Base-by-base conservation (phyloP, 768 basidiomycete genomes). In the Amanita molliuscula region DNA sequence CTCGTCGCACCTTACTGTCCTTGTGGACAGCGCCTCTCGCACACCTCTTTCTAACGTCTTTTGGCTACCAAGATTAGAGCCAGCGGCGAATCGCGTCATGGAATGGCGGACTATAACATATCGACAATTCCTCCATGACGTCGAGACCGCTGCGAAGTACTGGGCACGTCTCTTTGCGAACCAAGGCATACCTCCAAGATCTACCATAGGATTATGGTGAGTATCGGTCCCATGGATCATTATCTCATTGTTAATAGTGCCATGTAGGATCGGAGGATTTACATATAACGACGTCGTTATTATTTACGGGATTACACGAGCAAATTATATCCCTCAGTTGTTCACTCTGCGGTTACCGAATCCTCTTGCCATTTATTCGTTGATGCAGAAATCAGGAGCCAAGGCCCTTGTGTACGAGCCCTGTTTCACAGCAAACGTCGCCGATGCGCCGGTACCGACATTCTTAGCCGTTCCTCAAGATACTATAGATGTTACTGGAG, bases 271-370 rank as follows among this genome's bases (percentile, higher is more conserved):
- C 33, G 72, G 79, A 28, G 87, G 87, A 9, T 79, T 82, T 68
- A 76, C 78, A 20, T 88, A 88, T 59, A 62, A 68, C 40, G 85
- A 89, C 61, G 75, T 81, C 28, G 66, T 88, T n/a, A 80, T 84
- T 55, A 80, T 88, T 52, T 88, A 87, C 59, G 80, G 79, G 47
- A 67, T 89, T 52, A 80, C 83, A 8, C 72, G 85, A 59, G 87
- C 86, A 4, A 84, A 84, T 4, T 88, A 81, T 62, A 67, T 86
- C 53, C 87, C 87, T 0, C 86, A 88, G 54, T 63, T 88, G 10
- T 85, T 88, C 70, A 84, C 83, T 59, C 67, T 88, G 53, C 76
- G 82, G 15, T 74, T 88, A 23, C 83, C 87, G 15, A 86, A 80
- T 55, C 81, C 84, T 36, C 69, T 71, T 23, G 79, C 88, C 36